Base-by-base conservation (phyloP, 2,329 filamentous ascomycete species). In the Hypomyces perniciosus region DNA sequence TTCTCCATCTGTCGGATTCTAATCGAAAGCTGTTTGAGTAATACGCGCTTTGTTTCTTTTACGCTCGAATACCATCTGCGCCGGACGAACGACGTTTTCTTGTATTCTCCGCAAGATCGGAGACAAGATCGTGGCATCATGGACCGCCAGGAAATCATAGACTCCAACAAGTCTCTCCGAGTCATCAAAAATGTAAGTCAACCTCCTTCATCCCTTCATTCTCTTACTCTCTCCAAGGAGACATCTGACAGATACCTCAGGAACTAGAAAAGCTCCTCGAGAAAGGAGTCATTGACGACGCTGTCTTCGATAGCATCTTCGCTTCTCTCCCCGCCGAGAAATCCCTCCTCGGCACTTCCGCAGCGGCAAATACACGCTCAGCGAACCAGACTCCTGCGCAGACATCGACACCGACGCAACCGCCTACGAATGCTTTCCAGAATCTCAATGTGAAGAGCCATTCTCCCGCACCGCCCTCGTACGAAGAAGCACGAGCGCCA, bases 181-280 rank as follows among this genome's bases (percentile, higher is more conserved):
- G 86, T 82, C 63, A 91, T 96, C 74, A 91, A 90, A 74, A 90
- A 86, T 65, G 90, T 90, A 75, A 61, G 81, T 66, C 35, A 48
- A 37, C 38, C 31, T 47, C 1, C n/a, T 8, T 10, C 35, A 4
- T 28, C 38, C 8, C n/a, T 9, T n/a, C 5, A 29, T 29, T 10
- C n/a, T 20, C 54, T 13, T 7, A 4, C 39, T 44, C 20, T 4
- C 9, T 30, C 26, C 8, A 42, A 10, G 2, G 5, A 7, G 28
- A 31, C 10, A 28, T 31, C 51, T 61, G 29, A 62, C 43, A 10
- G 27, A 8, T 6, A 4, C n/a, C 20, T 31, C 59, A 96, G 91
- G 91, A 96, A 74, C 86, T 96, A 54, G 90, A 96, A 70, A 87
- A 84, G 60, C 87, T 97, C 54, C 81, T 89, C 59, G 91, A 96